Evolutionary conservation across 1,284 basidiomycete species (phyloP).

Genomic region (Cronartium quercuum): DNA sequence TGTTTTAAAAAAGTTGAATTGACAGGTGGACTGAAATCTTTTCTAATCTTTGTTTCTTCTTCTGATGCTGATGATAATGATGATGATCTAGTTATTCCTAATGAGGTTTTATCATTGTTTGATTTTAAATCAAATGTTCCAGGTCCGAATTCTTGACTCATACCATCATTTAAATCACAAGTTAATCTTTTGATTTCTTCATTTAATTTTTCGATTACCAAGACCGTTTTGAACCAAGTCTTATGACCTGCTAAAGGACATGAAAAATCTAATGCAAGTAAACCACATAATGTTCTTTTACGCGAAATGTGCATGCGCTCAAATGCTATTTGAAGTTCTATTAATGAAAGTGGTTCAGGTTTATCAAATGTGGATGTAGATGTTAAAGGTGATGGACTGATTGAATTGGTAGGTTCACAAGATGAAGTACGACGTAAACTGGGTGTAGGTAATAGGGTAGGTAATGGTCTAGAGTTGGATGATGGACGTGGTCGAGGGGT

Average conservation of each 20-base stretch:
- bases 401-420: not conserved
- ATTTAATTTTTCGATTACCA: not conserved
- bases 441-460: not conserved
- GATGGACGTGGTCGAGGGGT: not conserved
- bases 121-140: slow-evolving; percentile 26
- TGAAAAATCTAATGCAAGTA: slow-evolving; percentile 25
- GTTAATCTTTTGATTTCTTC: slow-evolving; percentile 1
- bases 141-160: slow-evolving; percentile 29
- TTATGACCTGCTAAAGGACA: not conserved
- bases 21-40: no score
- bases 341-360: slow-evolving; percentile 12
- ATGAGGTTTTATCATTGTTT: no score
- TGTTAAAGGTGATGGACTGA: not conserved
- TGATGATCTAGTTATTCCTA: no score
- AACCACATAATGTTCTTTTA: slow-evolving; percentile 21
- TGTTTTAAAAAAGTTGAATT: no score
- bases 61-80: no score
- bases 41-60: no score
- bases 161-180: slow-evolving; percentile 14
- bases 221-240: slow-evolving; percentile 8
- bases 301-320: slow-evolving; percentile 22
- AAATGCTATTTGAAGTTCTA: slow-evolving; percentile 2
- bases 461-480: not conserved
- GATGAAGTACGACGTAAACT: not conserved
- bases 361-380: no score